Conservation (phyloP, 1,284 basidiomycete species). For the Chondrostereum purpureum region DNA sequence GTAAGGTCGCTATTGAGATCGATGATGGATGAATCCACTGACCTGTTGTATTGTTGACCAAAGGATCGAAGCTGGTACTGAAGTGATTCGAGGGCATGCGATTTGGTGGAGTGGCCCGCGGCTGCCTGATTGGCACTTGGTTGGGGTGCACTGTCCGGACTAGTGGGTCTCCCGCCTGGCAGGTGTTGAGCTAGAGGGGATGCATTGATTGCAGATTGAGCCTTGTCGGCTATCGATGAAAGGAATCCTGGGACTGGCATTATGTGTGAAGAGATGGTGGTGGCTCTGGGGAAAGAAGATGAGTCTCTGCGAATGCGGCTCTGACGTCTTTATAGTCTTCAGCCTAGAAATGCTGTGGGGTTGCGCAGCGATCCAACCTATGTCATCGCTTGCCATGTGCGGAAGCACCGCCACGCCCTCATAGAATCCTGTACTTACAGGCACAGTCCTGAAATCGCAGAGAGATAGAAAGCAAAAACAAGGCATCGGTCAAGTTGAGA, state of each 20-base stretch:
- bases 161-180: constrained; percentile 30
- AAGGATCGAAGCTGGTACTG: constrained; percentile 66
- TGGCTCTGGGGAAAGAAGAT: constrained; percentile 16
- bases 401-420: no score
- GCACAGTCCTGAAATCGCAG: not conserved
- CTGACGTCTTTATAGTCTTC: not conserved
- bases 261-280: no score
- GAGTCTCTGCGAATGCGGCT: constrained; percentile 1
- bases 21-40: constrained; percentile 20
- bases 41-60: constrained; percentile 68
- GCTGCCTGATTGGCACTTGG: constrained; percentile 35
- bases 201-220: constrained; percentile 57
- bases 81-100: constrained; percentile 52
- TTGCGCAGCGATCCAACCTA: constrained; percentile 1
- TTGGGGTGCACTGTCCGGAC: constrained; percentile 29
- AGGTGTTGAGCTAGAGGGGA: constrained; percentile 49
- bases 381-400: not conserved
- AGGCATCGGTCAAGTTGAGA: not conserved
- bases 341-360: no score
- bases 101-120: constrained; percentile 27
- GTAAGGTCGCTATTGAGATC: constrained; percentile 7
- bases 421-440: not conserved
- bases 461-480: not conserved
- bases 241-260: constrained; percentile 61
- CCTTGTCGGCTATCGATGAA: constrained; percentile 64